Evolutionary conservation across 768 basidiomycete genomes (phyloP).

Genomic region (Podaxis sp.): DNA sequence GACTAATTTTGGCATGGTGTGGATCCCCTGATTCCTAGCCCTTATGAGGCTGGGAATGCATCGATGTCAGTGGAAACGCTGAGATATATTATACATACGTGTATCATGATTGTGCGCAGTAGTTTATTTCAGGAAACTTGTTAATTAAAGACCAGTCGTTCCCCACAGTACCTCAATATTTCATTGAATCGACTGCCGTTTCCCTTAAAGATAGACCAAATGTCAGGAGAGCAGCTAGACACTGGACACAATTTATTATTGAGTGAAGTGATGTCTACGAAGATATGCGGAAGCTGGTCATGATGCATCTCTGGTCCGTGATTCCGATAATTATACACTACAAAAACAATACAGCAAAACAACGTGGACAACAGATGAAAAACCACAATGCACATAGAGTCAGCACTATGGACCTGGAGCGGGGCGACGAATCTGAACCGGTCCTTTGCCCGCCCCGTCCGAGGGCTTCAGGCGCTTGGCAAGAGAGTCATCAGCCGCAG

Average conservation of each 20-base stretch:
- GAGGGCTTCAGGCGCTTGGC: conserved; percentile 69
- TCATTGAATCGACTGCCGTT: not conserved
- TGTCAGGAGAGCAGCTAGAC: not conserved
- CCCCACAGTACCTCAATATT: too few species aligned
- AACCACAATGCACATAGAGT: conserved; percentile 12
- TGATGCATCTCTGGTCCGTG: conserved; percentile 8
- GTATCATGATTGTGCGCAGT: too few species aligned
- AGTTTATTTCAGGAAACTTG: too few species aligned
- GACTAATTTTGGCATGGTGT: not conserved
- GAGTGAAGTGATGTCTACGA: conserved; percentile 7
- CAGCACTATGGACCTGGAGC: conserved; percentile 18
- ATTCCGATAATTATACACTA: conserved; percentile 11
- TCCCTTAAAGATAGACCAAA: not conserved
- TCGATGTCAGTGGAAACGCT: not conserved
- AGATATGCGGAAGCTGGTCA: not conserved
- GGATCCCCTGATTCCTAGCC: too few species aligned
- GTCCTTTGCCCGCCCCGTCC: conserved; percentile 26
- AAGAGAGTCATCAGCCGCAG: conserved; percentile 52
- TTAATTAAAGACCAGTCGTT: too few species aligned
- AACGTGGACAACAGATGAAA: conserved; percentile 11
- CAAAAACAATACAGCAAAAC: conserved; percentile 15
- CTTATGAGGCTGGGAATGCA: not conserved
- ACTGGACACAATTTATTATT: conserved; percentile 2
- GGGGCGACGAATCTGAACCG: conserved; percentile 20
- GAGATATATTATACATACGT: too few species aligned